Conservation (phyloP, 208 protist genomes). For the Leishmania martiniquensis region DNA sequence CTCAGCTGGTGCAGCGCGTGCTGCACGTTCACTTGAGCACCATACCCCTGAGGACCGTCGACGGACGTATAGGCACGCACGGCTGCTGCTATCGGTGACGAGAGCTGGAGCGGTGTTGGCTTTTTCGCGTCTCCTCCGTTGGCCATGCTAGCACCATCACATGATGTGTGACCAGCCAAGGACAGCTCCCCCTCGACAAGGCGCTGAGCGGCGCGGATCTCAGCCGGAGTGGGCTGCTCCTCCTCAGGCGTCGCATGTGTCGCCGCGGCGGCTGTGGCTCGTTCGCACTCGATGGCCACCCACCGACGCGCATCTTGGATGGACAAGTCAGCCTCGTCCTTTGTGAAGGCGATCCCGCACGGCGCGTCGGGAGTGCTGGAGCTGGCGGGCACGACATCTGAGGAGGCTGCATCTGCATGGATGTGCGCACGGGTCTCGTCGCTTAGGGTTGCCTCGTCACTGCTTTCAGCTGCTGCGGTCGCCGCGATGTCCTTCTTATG, state of each 20-base stretch:
- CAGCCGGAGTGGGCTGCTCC: neutral
- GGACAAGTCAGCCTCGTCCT: conserved; percentile 9
- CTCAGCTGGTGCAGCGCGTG: conserved; percentile 29
- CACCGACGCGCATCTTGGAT: conserved; percentile 21
- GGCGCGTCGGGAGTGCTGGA: neutral
- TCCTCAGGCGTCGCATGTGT: neutral
- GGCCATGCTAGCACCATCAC: neutral
- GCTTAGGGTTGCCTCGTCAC: neutral
- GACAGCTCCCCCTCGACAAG: conserved; percentile 17
- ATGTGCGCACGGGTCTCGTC: neutral
- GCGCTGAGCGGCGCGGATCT: conserved; percentile 4
- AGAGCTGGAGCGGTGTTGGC: neutral
- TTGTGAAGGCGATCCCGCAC: neutral
- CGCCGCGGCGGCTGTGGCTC: neutral
- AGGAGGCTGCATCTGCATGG: neutral
- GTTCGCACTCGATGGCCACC: conserved; percentile 34
- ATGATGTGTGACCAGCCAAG: neutral
- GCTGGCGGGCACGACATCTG: neutral
- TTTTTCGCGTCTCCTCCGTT: neutral
- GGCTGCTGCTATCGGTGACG: neutral
- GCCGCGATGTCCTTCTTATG: conserved; percentile 7
- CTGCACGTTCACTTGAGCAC: conserved; percentile 26
- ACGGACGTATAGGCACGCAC: conserved; percentile 13
- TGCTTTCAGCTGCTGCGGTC: neutral
- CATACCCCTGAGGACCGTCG: conserved; percentile 16